Evolutionary conservation across 495 filamentous ascomycete species (phyloP).

Genomic region (Trichoderma virens): DNA sequence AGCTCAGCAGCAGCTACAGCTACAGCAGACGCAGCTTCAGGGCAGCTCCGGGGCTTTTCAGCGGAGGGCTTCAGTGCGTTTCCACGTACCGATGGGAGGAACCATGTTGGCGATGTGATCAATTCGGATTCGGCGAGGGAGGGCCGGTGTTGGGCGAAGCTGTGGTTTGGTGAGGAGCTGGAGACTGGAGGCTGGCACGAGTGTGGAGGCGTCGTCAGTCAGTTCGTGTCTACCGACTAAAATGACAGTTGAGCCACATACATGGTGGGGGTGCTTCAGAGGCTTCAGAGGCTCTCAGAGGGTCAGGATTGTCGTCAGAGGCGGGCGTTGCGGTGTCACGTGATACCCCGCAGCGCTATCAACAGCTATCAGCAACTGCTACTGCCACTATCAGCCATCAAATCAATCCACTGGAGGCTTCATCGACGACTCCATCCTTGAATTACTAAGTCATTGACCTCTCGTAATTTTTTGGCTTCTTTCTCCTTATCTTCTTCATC

Average conservation of each 20-base stretch:
- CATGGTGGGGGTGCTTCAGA: not conserved
- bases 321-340: conserved; percentile 2
- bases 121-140: not conserved
- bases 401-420: no score
- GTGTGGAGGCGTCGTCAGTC: conserved; percentile 7
- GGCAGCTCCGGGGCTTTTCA: not conserved
- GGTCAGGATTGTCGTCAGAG: conserved; percentile 10
- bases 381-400: no score
- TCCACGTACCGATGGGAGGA: conserved; percentile 13
- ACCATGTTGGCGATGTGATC: conserved; percentile 11
- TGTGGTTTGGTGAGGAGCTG: conserved; percentile 3
- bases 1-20: not conserved
- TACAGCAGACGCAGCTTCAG: not conserved
- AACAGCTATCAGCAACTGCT: not conserved
- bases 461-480: not conserved
- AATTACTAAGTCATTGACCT: not conserved
- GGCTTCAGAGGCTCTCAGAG: not conserved
- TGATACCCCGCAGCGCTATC: conserved; percentile 13
- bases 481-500: not conserved
- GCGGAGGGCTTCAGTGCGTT: conserved; percentile 16
- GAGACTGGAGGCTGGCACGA: not conserved
- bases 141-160: not conserved
- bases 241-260: not conserved
- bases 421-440: not conserved
- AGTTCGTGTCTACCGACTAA: not conserved